Evolutionary conservation across 1,139 yeast species (phyloP), one percentile per base, ranked within the genome.

Genomic region (Pichia sp.): DNA sequence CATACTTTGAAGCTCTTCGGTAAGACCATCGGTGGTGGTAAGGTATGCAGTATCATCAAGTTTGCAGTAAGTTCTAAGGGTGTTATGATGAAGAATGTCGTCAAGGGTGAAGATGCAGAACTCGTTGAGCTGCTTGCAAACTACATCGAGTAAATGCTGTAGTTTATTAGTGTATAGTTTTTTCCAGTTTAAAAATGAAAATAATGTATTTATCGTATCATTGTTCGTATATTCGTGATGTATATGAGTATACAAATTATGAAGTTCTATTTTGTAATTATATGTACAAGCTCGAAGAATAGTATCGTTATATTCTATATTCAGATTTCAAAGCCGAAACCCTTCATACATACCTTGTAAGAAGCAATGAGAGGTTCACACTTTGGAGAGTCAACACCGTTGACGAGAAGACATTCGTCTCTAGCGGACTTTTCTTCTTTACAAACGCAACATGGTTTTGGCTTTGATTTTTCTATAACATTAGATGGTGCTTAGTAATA

Each of bases 391-490:
- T 87, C 96, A 51, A 80, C 81, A 33, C 95, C 96, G 52, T 85
- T 77, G 51, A 74, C 63, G 42, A 91, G 68, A 41, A 88, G 65
- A 58, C 98, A 91, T 53, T 87, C 87, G 54, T 91, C 98, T 54
- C 98, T 72, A 19, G 63, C 58, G 46, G 81, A 72, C 66, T 88
- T 91, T 56, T 88, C 93, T 25, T 80, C 83, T 48, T 80, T 73
- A 61, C 98, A 91, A 22, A 91, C 97, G 54, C 98, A 91, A 62
- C 98, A 91, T 43, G 98, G 96, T 64, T 88, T 91, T 48, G 93
- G 93, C 57, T 84, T 81, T 32, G 57, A 54, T 51, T 29, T 25
- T 25, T n/a, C 7, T 9, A 14, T 1, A 23, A 5, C 3, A 18
- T 27, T 27, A 27, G 22, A 18, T n/a, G n/a, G 6, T 7, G 25